Percentiles rank a stretch among this genome's conserved stretches.
These are phyloP conservation scores for Termitomyces sp. DNA, from an alignment of 768 basidiomycete species.

Conservation along the genomic window DNA sequence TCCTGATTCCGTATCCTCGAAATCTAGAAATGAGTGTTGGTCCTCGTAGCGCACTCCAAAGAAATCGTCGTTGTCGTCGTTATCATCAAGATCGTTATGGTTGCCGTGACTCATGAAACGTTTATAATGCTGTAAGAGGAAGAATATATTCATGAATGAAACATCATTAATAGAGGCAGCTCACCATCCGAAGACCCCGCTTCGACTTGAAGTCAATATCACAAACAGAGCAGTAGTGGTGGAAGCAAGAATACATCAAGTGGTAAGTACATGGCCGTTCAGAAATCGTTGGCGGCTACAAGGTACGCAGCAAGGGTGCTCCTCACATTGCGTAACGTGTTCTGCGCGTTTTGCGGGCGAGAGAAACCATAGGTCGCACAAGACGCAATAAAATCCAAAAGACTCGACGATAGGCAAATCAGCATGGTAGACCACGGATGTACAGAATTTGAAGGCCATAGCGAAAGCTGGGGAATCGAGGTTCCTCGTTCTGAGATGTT, in stretches of 20 bases:
- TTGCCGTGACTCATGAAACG: conserved; percentile 12
- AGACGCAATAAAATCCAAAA: conserved; percentile 14
- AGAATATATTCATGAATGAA: neutral
- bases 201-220: conserved; percentile 16
- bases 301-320: conserved; percentile 17
- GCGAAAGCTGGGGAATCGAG: neutral
- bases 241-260: conserved; percentile 16
- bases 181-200: conserved; percentile 15
- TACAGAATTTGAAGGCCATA: neutral
- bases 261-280: conserved; percentile 19
- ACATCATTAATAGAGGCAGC: neutral
- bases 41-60: conserved; percentile 17
- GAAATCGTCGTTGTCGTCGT: conserved; percentile 7
- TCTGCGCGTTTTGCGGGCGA: conserved; percentile 12
- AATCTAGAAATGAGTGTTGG: conserved; percentile 20
- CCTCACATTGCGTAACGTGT: conserved; percentile 13
- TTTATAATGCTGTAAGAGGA: conserved; percentile 14
- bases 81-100: conserved; percentile 10
- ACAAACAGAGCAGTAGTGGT: conserved; percentile 20
- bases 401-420: neutral
- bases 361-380: conserved; percentile 18
- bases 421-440: neutral
- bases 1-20: conserved; percentile 13
- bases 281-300: conserved; percentile 16
- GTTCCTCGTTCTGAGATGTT: neutral